Base-by-base conservation (phyloP, 345 rosid species). In the Pelargonium nanum region DNA sequence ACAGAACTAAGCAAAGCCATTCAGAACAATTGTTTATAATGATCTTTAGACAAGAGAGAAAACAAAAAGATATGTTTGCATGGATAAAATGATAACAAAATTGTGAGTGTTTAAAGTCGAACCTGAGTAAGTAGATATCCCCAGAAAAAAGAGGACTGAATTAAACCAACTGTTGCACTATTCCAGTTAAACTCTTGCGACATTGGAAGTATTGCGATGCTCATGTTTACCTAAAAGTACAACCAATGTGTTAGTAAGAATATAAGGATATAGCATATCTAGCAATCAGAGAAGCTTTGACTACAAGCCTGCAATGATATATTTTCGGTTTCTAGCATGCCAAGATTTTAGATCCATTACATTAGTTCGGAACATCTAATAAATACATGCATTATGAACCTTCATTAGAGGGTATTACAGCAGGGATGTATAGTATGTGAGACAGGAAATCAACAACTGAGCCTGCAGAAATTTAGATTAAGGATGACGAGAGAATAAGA, bases 161-260 rank as follows among this genome's bases (percentile, higher is more conserved):
- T 82, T 67, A 92, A 45, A 68, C 98, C 98, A 65, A 92, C 93
- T 0, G 96, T 92, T 22, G 93, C 66, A 0, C 91, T 88, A 67
- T 74, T 92, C 96, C 96, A 92, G 65, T 86, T 80, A 68, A 6
- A 83, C 74, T 92, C 95, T 1, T 93, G 89, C n/a, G 95, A 85
- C 95, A 88, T 88, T n/a, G 98, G 98, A 72, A 92, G 98, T 80
- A 92, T 88, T 0, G 93, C 98, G 56, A 92, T 88, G 70, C 95
- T 92, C 96, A 92, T 92, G 48, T 92, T 92, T 65, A 92, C 96
- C 98, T 89, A n/a, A n/a, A n/a, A n/a, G n/a, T n/a, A n/a, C n/a
- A n/a, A n/a, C n/a, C n/a, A n/a, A n/a, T n/a, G n/a, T n/a, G n/a
- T n/a, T n/a, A n/a, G 85, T 70, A 68, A 79, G 70, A 44, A 30